Evolutionary conservation across 192 early-diverging fungal species (phyloP).

Genomic region (Gryganskiella cystojenkinii): DNA sequence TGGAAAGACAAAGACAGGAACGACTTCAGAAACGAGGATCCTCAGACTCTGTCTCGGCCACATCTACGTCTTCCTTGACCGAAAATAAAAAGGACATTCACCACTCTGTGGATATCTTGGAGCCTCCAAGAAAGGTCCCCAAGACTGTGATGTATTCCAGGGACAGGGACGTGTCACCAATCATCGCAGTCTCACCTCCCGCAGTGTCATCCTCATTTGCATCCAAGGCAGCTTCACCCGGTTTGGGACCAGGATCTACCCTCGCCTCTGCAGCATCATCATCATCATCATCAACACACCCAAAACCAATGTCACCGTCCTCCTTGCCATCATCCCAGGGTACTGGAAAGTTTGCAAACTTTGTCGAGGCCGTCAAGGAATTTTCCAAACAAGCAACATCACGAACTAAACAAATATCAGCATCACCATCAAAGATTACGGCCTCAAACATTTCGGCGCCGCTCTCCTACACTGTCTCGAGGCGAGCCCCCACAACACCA

Average conservation of each 20-base stretch:
- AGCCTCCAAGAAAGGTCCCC: background rate
- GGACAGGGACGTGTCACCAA: background rate
- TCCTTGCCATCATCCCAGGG: background rate
- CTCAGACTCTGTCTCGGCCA: too few relatives aligned
- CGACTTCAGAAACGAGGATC: conserved; percentile 16
- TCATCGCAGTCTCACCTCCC: background rate
- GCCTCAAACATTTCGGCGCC: too few relatives aligned
- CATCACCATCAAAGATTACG: background rate
- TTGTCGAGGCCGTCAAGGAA: too few relatives aligned
- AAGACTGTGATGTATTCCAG: background rate
- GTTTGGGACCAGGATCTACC: background rate
- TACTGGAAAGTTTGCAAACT: too few relatives aligned
- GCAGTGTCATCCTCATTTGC: too few relatives aligned
- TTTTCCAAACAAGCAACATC: too few relatives aligned
- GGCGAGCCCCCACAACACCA: too few relatives aligned
- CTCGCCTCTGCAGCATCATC: background rate
- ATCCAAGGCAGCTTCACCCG: too few relatives aligned
- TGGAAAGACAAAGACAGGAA: conserved; percentile 38
- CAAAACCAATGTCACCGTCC: background rate
- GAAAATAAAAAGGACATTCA: too few relatives aligned
- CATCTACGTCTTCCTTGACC: too few relatives aligned
- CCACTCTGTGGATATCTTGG: background rate
- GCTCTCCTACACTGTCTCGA: too few relatives aligned
- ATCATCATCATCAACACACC: background rate
- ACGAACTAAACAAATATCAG: too few relatives aligned